These are phyloP conservation scores for Pythium pectinolyticum DNA, from an alignment of 352 stramenopile genomes.

Conservation along the genomic window DNA sequence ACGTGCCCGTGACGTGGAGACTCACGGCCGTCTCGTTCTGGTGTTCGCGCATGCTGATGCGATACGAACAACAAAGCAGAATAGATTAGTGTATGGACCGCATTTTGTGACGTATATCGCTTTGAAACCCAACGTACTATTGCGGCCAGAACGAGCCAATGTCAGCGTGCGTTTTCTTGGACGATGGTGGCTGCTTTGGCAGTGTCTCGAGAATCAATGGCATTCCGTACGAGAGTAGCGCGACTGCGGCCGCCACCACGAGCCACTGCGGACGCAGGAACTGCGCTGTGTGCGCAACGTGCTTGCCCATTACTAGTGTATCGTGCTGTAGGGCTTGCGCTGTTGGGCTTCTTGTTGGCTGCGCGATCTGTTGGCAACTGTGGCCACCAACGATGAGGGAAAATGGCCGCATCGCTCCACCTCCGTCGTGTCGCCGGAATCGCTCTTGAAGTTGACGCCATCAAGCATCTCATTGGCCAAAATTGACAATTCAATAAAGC, in stretches of 20 bases:
- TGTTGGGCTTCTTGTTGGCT: too few species aligned
- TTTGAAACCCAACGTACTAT: slow-evolving; percentile 46
- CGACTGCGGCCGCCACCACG: slow-evolving; percentile 30
- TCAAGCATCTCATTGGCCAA: slow-evolving; percentile 4
- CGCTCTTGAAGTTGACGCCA: too few species aligned
- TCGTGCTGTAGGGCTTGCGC: neutral
- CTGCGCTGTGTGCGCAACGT: slow-evolving; percentile 14
- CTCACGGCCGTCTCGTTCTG: slow-evolving; percentile 46
- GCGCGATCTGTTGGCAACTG: too few species aligned
- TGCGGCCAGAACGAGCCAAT: slow-evolving; percentile 45
- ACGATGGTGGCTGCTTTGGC: slow-evolving; percentile 27
- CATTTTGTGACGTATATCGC: too few species aligned
- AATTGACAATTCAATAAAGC: too few species aligned
- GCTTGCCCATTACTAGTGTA: slow-evolving; percentile 26
- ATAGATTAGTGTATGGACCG: too few species aligned
- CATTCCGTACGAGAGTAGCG: slow-evolving; percentile 29
- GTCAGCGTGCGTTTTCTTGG: slow-evolving; percentile 40
- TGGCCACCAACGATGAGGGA: too few species aligned
- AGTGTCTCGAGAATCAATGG: slow-evolving; percentile 27
- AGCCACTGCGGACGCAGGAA: slow-evolving; percentile 38
- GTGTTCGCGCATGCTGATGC: slow-evolving; percentile 37
- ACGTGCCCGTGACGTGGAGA: slow-evolving; percentile 46
- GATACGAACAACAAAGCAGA: too few species aligned
- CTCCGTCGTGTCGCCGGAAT: too few species aligned
- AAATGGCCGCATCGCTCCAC: too few species aligned